Conservation (phyloP, 2,329 filamentous ascomycete genomes). For the Pezicula neosporulosa region DNA sequence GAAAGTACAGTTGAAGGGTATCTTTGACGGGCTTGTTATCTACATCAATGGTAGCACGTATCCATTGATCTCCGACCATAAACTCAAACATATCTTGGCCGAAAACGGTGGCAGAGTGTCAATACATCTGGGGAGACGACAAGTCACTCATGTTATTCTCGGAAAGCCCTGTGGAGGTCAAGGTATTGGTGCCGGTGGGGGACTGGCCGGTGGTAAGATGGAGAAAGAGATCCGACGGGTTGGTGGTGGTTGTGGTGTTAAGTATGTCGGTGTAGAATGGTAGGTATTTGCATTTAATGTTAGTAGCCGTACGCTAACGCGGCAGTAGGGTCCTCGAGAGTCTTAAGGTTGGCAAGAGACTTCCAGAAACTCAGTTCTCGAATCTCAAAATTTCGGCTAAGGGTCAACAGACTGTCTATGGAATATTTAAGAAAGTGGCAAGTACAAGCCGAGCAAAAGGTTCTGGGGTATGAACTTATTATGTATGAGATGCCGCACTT, state of each 20-base stretch:
- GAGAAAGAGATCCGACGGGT: conserved; percentile 72
- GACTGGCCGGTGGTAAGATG: conserved; percentile 72
- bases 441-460: conserved; percentile 2
- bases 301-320: not conserved
- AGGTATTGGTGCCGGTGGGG: conserved; percentile 63
- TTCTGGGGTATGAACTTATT: not conserved
- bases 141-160: conserved; percentile 83
- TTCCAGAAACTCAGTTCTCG: conserved; percentile 72
- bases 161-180: conserved; percentile 49
- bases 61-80: conserved; percentile 80
- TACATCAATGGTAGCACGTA: conserved; percentile 88
- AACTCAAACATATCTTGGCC: conserved; percentile 73
- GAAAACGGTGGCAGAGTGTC: conserved; percentile 71
- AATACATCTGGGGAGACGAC: conserved; percentile 65
- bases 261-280: conserved; percentile 82
- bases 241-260: conserved; percentile 66
- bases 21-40: conserved; percentile 71
- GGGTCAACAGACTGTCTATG: conserved; percentile 63
- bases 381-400: conserved; percentile 57
- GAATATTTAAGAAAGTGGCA: conserved; percentile 36
- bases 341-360: conserved; percentile 68
- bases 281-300: conserved; percentile 31
- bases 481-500: no score
- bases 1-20: conserved; percentile 26
- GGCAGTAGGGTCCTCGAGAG: conserved; percentile 72